Percentiles rank a stretch among this genome's conserved stretches.
Conservation (phyloP, 1,139 yeast species). For the Eremothecium coryli region DNA sequence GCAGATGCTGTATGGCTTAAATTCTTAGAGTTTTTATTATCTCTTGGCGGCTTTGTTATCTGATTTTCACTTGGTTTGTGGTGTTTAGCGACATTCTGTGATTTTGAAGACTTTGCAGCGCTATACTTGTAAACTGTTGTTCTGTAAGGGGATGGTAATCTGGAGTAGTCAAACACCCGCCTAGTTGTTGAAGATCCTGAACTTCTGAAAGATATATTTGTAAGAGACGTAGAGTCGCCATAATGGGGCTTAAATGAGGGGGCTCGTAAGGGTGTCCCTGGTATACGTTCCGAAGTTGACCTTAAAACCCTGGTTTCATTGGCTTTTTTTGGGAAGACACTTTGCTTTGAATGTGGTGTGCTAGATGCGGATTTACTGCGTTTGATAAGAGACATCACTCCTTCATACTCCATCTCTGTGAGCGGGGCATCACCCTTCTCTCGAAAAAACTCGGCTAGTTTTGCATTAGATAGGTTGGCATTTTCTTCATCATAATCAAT, state of each 20-base stretch:
- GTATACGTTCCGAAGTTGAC: constrained; percentile 8
- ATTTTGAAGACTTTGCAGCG: constrained; percentile 10
- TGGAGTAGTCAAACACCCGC: constrained; percentile 50
- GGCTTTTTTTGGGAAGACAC: background rate
- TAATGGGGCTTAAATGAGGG: constrained; percentile 32
- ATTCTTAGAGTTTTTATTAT: constrained; percentile 22
- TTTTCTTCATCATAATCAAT: constrained; percentile 5
- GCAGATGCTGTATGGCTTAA: constrained; percentile 61
- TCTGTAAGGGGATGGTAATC: constrained; percentile 57
- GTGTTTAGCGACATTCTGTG: constrained; percentile 4
- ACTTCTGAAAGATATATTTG: constrained; percentile 17
- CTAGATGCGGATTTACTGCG: constrained; percentile 16
- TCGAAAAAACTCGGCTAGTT: constrained; percentile 63
- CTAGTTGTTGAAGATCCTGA: constrained; percentile 25
- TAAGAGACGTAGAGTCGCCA: constrained; percentile 18
- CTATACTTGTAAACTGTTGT: constrained; percentile 34
- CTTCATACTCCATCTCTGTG: constrained; percentile 72
- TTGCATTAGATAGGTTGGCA: constrained; percentile 17
- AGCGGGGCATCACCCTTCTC: constrained; percentile 69
- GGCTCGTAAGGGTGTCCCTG: constrained; percentile 18
- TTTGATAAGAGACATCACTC: constrained; percentile 57
- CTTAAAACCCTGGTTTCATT: constrained; percentile 7
- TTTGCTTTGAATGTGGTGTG: constrained; percentile 6
- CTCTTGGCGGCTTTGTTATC: constrained; percentile 9
- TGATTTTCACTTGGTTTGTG: constrained; percentile 12